phyloP scores from a whole-genome alignment of 129 eudicot species.

The Scalesia atractyloides region DNA sequence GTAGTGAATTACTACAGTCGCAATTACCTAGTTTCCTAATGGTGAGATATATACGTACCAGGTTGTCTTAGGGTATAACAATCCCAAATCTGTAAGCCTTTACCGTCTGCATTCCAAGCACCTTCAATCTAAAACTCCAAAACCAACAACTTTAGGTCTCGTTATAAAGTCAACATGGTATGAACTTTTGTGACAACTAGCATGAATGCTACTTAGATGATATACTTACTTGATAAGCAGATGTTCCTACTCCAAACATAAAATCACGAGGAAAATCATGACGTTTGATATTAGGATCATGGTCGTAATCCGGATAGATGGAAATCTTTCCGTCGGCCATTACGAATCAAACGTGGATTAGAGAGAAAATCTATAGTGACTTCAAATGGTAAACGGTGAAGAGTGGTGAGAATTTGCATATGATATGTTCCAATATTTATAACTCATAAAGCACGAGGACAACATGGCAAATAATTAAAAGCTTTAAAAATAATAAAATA shows the following conservation, averaged over 20 bases:
- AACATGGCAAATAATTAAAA: too few relatives aligned
- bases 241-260: slow-evolving; percentile 35
- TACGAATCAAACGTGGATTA: background rate
- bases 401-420: background rate
- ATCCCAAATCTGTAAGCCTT: slow-evolving; percentile 37
- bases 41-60: slow-evolving; percentile 12
- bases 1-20: too few relatives aligned
- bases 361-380: background rate
- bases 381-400: background rate
- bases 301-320: background rate
- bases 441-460: background rate
- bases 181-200: background rate
- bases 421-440: background rate
- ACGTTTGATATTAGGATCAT: slow-evolving; percentile 21
- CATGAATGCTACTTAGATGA: background rate
- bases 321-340: background rate
- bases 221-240: slow-evolving; percentile 25
- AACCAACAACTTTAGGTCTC: background rate
- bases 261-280: slow-evolving; percentile 22
- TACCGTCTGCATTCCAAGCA: slow-evolving; percentile 28
- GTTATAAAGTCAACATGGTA: too few relatives aligned
- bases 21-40: too few relatives aligned
- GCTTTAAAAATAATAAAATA: too few relatives aligned
- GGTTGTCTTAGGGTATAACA: slow-evolving; percentile 27
- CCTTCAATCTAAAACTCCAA: slow-evolving; percentile 27